Base-by-base conservation (phyloP, 1,284 basidiomycete species). In the Trichosporon sp. region DNA sequence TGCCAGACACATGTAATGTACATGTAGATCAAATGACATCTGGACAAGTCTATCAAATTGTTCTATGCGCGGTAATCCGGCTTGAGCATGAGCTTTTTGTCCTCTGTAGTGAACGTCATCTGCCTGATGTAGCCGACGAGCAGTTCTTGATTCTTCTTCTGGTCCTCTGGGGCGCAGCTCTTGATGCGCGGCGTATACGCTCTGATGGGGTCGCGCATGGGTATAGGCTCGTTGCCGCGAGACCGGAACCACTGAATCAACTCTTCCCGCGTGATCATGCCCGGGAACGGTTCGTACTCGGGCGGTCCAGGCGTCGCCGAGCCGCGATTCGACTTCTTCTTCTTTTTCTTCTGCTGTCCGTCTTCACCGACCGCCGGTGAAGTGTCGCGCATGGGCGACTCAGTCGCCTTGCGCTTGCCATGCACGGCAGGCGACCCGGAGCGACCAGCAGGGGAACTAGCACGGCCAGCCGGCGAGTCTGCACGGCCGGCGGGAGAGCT, bases 271-370 rank as follows among this genome's bases (percentile, higher is more conserved):
- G 71, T 70, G 60, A 79, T 73, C 73, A 74, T 74, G 32, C 69
- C 70, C 1, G 65, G 64, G 70, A 77, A 78, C 14, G 67, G 58
- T 14, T 67, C 65, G 25, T 65, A 59, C 5, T 72, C 73, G 19
- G 21, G 68, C 65, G 60, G 65, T 9, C 46, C 36, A 1, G 61
- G 61, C 23, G 63, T 63, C n/a, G 59, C 61, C 13, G 63, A 62
- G 21, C 60, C 60, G 8, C 32, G 25, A 21, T 44, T 56, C 33
- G 57, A 32, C 46, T 36, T 33, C 54, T 58, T 58, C 56, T 82
- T 82, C 72, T 81, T 82, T 71, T 81, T 81, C 71, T 82, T 82
- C 73, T 84, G 76, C 25, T 66, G 62, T n/a, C 33, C 68, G 56
- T 57, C 68, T 44, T 44, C 40, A 4, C 40, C 40, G 19, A 46